Evolutionary conservation across 306 rosid species (phyloP), one percentile per base, ranked within the genome.

Genomic region (Canavalia gladiata): DNA sequence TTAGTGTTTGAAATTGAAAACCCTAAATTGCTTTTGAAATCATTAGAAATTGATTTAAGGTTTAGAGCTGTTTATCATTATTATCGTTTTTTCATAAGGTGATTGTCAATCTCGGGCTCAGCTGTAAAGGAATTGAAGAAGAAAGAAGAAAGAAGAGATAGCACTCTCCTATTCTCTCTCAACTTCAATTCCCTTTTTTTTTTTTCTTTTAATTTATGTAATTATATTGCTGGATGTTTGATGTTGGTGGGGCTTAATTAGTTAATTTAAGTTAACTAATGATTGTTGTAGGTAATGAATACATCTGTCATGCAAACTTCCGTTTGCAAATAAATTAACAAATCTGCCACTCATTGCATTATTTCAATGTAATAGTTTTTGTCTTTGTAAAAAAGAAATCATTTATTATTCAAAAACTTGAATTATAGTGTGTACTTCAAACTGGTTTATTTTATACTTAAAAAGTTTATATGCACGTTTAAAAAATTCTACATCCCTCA

Each of bases 1-100:
- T 57, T 56, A 25, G 77, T 72, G 59, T 55, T 66, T 66, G 67
- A 72, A 39, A 51, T 28, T 50, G n/a, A 57, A 74, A 68, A 82
- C 57, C 77, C 57, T 76, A 76, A 62, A 30, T 63, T 60, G 54
- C 1, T 70, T 60, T 41, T 18, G 50, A 46, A 41, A 68, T 83
- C 68, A 72, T 76, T 76, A 31, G 39, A 29, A 12, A 3, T 83
- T 80, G 72, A 74, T 82, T 72, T 75, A 68, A 47, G 78, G 37
- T 56, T 54, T 46, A 9, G 66, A 42, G 72, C 62, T 46, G 84
- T 54, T 46, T 73, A 80, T 82, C 51, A 10, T 79, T 79, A 41
- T 35, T 47, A 18, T 68, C 2, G 4, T 68, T 29, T 55, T 43
- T 54, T 35, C 39, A 39, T 18, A 35, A 74, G 59, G 55, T 41